Base-by-base conservation (phyloP, 805 yeast species). In the Candida qinlingensis region DNA sequence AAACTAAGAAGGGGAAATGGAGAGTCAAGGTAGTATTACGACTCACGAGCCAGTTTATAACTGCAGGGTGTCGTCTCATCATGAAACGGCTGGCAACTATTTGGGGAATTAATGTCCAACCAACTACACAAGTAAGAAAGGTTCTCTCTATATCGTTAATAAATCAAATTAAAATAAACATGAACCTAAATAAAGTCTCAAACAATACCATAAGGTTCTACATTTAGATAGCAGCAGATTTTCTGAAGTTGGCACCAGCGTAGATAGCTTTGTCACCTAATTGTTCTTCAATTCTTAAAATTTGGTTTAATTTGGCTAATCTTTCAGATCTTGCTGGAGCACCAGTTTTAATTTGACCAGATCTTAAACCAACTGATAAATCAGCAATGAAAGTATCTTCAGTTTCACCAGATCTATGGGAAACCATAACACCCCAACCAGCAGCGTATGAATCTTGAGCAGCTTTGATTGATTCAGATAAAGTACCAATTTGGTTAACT, bases 301-400 rank as follows among this genome's bases (percentile, higher is more conserved):
- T 84, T 83, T 92, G 97, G 91, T 92, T 92, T 74, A 86, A 84
- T 81, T 92, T 92, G 73, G 98, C 98, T 75, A 94, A 85, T 85
- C 99, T 92, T 82, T 92, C 99, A 62, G 97, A 88, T 81, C 99
- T 91, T 64, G 97, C 96, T 71, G 98, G 98, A 71, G 99, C 98
- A 85, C 99, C 99, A 63, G 97, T 88, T 91, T 92, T 92, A 77
- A 92, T 87, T 82, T 92, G 98, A 73, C 97, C 99, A 61, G 96
- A 66, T 85, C 97, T 89, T 74, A 92, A 82, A 81, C 98, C 98
- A 66, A 94, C 99, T 67, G 89, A 79, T 71, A 92, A 82, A 76
- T 92, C 98, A 69, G 99, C 98, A 74, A 92, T 92, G 80, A 88
- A 85, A 67, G 95, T 85, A 77, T 94, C 99, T 80, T 94, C 99